Evolutionary conservation across 192 early-diverging fungal species (phyloP).

Genomic region (Borealophlyctis nickersoniae): DNA sequence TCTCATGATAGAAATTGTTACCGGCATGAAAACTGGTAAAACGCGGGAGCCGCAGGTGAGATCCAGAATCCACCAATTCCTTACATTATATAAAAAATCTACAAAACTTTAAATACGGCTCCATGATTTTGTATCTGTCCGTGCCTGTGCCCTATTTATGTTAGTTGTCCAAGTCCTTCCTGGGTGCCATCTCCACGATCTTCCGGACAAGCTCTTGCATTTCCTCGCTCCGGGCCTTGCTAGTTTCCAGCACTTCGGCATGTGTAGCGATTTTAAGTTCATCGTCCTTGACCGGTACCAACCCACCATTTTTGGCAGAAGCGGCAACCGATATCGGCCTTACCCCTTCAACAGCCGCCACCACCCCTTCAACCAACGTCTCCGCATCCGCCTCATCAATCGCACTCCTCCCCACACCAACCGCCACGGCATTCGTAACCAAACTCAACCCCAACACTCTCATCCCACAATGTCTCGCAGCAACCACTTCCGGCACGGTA

Average conservation of each 20-base stretch:
- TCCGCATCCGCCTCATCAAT: conserved; percentile 29
- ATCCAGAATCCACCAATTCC: too few relatives aligned
- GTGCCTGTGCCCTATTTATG: too few relatives aligned
- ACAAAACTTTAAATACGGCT: too few relatives aligned
- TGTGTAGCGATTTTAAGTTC: conserved; percentile 56
- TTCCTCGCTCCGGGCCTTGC: conserved; percentile 48
- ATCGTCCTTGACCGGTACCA: conserved; percentile 18
- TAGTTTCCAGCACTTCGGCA: conserved; percentile 67
- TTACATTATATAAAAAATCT: too few relatives aligned
- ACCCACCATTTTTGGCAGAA: conserved; percentile 3
- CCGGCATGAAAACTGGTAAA: too few relatives aligned
- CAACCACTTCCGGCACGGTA: conserved; percentile 83
- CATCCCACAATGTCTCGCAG: conserved; percentile 81
- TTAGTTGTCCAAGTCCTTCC: too few relatives aligned
- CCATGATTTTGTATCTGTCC: too few relatives aligned
- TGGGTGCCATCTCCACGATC: conserved; percentile 41
- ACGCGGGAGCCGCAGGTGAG: too few relatives aligned
- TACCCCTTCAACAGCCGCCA: conserved; percentile 10
- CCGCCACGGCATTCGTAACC: conserved; percentile 70
- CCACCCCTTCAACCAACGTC: too few relatives aligned
- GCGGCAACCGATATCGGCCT: conserved; percentile 28
- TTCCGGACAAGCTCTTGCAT: conserved; percentile 54
- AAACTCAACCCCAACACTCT: conserved; percentile 74
- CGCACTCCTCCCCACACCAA: conserved; percentile 38
- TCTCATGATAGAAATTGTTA: too few relatives aligned